Base-by-base conservation (phyloP, 1,284 basidiomycete genomes). In the Papiliotrema nemorosa region DNA sequence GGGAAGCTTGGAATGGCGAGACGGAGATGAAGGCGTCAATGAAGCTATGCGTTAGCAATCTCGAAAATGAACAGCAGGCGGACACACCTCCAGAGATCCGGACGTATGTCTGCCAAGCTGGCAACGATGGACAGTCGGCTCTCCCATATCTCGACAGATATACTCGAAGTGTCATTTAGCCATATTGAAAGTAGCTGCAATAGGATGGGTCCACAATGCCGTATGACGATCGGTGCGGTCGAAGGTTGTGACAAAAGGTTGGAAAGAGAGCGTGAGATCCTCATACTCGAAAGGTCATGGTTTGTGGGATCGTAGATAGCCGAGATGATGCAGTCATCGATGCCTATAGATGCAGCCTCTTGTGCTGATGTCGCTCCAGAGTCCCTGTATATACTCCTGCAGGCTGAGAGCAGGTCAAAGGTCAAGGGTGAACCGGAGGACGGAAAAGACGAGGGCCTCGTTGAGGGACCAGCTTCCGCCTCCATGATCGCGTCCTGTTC, bases 61-160 rank as follows among this genome's bases (percentile, higher is more conserved):
- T 10, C 24, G 16, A 2, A 47, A 21, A 6, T n/a, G 20, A 27
- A 27, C 10, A 34, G n/a, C 22, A n/a, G 25, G 12, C 34, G 24
- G 22, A 70, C 71, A 50, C 44, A 73, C 73, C 54, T 62, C 73
- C 73, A 75, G 2, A 72, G 53, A 18, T 70, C 69, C 2, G 67
- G 66, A 12, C 59, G 41, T 14, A 57, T 49, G 18, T 66, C 60
- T 13, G 64, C 61, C 0, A 75, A n/a, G 1, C 52, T 53, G 1
- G 67, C 57, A 3, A 73, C 44, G 0, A 66, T 52, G 16, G 43
- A 44, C 13, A 73, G 44, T 21, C 70, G 48, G 14, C 47, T 53
- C 57, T 69, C 71, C 60, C 65, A 63, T 29, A 55, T 52, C 3
- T 63, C 61, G 5, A 42, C 39, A 7, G 53, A 39, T 10, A 47